phyloP scores from a whole-genome alignment of 1,284 basidiomycete species.

The Leccinum griseonigrum region DNA sequence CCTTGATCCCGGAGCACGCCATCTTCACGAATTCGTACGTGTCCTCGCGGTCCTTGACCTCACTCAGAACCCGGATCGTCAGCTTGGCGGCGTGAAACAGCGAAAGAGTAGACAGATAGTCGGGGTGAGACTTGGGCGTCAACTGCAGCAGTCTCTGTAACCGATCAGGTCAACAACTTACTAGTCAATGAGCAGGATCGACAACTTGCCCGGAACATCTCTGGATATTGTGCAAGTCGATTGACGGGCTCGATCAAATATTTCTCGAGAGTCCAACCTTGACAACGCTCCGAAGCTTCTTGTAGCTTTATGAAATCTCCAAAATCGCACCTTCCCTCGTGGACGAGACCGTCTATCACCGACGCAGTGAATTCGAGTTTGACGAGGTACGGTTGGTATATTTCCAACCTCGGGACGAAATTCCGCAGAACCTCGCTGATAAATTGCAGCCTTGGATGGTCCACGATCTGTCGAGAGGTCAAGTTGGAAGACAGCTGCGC shows the following conservation, averaged over 20 bases:
- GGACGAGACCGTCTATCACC: conserved; percentile 53
- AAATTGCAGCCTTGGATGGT: conserved; percentile 45
- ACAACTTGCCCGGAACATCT: conserved; percentile 67
- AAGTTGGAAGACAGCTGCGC: conserved; percentile 56
- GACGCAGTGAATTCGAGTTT: conserved; percentile 61
- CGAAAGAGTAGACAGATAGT: conserved; percentile 64
- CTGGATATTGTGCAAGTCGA: conserved; percentile 69
- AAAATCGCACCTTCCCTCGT: conserved; percentile 63
- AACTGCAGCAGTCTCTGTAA: conserved; percentile 58
- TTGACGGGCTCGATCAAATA: conserved; percentile 77
- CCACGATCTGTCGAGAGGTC: conserved; percentile 41
- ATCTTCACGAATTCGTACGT: conserved; percentile 72
- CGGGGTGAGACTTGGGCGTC: conserved; percentile 68
- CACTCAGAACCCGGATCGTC: conserved; percentile 72
- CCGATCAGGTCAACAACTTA: conserved; percentile 9
- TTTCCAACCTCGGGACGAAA: conserved; percentile 67
- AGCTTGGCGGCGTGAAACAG: conserved; percentile 66
- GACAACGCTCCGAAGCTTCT: conserved; percentile 50
- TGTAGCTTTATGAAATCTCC: conserved; percentile 83
- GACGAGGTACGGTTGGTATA: conserved; percentile 84
- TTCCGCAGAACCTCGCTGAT: conserved; percentile 58
- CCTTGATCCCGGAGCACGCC: conserved; percentile 59
- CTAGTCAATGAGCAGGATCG: not conserved
- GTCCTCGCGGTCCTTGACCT: conserved; percentile 81
- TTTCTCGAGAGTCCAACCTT: conserved; percentile 61